These are phyloP conservation scores for Lachnellula willkommii DNA, from an alignment of 2,329 filamentous ascomycete genomes.

Conservation along the genomic window DNA sequence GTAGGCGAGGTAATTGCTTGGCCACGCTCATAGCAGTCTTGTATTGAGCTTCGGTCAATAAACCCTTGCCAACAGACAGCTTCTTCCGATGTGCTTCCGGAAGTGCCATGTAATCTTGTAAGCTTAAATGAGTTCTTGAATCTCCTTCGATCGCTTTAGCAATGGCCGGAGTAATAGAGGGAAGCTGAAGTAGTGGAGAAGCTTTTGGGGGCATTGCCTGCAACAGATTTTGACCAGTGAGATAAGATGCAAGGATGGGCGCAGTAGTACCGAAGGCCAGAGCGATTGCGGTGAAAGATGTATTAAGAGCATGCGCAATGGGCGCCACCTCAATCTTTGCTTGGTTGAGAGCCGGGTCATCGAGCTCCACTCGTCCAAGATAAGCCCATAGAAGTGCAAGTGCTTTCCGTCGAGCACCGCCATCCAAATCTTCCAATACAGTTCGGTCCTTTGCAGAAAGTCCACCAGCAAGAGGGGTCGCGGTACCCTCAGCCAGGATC, in stretches of 20 bases:
- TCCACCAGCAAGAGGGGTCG: constrained; percentile 47
- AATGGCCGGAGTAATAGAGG: constrained; percentile 69
- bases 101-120: constrained; percentile 86
- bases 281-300: constrained; percentile 79
- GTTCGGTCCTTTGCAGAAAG: constrained; percentile 69
- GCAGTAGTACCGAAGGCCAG: constrained; percentile 80
- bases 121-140: constrained; percentile 66
- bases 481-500: constrained; percentile 59
- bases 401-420: constrained; percentile 74
- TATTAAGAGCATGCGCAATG: constrained; percentile 76
- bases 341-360: constrained; percentile 69
- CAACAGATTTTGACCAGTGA: constrained; percentile 77
- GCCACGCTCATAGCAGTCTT: constrained; percentile 69
- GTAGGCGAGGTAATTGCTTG: constrained; percentile 74
- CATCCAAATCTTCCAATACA: constrained; percentile 74
- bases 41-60: constrained; percentile 74
- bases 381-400: constrained; percentile 93
- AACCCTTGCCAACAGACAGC: constrained; percentile 62
- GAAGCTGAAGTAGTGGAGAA: constrained; percentile 87
- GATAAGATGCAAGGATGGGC: constrained; percentile 77
- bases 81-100: constrained; percentile 68
- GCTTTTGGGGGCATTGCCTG: constrained; percentile 80
- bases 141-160: constrained; percentile 67
- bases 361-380: constrained; percentile 79
- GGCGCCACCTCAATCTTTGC: constrained; percentile 88